Evolutionary conservation across 148 eudicot species (phyloP), one percentile per base, ranked within the genome.

Genomic region (Rhododendron ferrugineum): DNA sequence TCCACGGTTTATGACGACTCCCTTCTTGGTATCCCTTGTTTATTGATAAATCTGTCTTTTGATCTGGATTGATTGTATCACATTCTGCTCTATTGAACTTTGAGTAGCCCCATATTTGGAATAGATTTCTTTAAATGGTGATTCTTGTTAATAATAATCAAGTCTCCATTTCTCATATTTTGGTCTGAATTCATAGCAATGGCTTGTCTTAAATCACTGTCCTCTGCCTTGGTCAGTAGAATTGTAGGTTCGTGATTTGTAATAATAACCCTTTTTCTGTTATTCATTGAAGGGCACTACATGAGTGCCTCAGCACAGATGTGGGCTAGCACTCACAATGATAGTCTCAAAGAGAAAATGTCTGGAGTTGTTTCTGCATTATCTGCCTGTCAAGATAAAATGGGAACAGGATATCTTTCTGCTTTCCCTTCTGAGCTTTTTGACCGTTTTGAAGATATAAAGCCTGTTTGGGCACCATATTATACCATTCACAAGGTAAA

Each of bases 251-350:
- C 3, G 22, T 58, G 85, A 83, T 34, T 52, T 77, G 75, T 44
- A 78, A 26, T 32, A 11, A 23, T 32, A 4, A 47, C n/a, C 46
- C 46, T 28, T 36, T 11, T 74, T 30, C 14, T 74, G 75, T 68
- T 72, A 26, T 78, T 83, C 82, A 84, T 78, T 92, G 91, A 88
- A 97, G 99, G 99, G 75, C 99, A 97, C 89, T 97, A 94, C 89
- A 6, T 97, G 90, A 97, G 99, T 88, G 98, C 98, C 82, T 83
- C 98, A 18, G 98, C 99, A 44, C 95, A 92, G 32, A 94, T 95
- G 98, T 97, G 99, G 98, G 98, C 99, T 15, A 95, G 99, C 88
- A 95, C 96, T 72, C 91, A 91, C 86, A 94, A 95, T 83, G 92
- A 94, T 11, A 92, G 81, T 42, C 91, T 97, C 23, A 88, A 89